Conservation (phyloP, 2,329 filamentous ascomycete species). For the Fusarium musae region DNA sequence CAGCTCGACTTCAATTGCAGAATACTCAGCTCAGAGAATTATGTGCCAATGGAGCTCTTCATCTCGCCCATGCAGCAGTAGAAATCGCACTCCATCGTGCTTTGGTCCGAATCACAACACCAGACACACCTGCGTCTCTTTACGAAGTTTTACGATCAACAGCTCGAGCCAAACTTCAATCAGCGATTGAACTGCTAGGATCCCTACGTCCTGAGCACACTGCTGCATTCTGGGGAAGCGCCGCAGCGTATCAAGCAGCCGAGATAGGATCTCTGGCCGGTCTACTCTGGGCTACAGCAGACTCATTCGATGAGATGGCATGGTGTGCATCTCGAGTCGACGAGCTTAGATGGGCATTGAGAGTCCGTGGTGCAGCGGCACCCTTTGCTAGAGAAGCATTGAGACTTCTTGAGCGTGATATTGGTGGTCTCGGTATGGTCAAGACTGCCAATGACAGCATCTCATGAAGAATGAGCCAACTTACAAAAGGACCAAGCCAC, state of each 20-base stretch:
- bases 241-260: constrained; percentile 56
- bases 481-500: neutral
- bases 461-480: neutral
- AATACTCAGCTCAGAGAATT: constrained; percentile 54
- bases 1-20: constrained; percentile 58
- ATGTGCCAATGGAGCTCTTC: constrained; percentile 57
- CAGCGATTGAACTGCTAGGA: constrained; percentile 54
- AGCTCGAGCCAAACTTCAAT: constrained; percentile 53
- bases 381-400: constrained; percentile 54
- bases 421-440: constrained; percentile 45
- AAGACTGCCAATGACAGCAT: constrained; percentile 29
- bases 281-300: constrained; percentile 54
- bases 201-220: constrained; percentile 58
- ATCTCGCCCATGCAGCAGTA: constrained; percentile 62
- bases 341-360: constrained; percentile 56
- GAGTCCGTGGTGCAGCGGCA: constrained; percentile 52
- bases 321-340: constrained; percentile 54
- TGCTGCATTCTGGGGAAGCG: constrained; percentile 59
- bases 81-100: constrained; percentile 63
- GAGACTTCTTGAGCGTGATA: constrained; percentile 52
- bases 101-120: constrained; percentile 57
- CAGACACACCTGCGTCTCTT: constrained; percentile 45
- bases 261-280: constrained; percentile 56
- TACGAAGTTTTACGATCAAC: constrained; percentile 51
- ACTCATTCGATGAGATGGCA: constrained; percentile 51